Evolutionary conservation across 1,284 basidiomycete genomes (phyloP).

Genomic region (Fomes fomentarius): DNA sequence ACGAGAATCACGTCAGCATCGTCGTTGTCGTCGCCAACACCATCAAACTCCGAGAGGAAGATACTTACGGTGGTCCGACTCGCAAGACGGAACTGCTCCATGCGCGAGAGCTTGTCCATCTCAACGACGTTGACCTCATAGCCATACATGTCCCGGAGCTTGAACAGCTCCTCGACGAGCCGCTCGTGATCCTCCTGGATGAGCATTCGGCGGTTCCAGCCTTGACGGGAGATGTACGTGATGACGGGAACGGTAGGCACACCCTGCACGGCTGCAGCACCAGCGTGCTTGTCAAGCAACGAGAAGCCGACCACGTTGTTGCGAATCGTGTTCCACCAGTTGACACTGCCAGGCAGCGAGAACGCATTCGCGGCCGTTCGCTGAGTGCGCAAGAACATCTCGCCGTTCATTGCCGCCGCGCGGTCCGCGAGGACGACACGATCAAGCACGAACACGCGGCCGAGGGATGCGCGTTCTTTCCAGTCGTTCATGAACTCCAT

Average conservation of each 20-base stretch:
- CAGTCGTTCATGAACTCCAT: slow-evolving; percentile 83
- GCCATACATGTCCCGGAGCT: slow-evolving; percentile 69
- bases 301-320: slow-evolving; percentile 75
- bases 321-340: slow-evolving; percentile 84
- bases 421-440: slow-evolving; percentile 84
- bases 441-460: slow-evolving; percentile 76
- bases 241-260: slow-evolving; percentile 60
- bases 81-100: slow-evolving; percentile 78
- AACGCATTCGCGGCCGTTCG: slow-evolving; percentile 78
- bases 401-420: slow-evolving; percentile 76
- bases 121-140: slow-evolving; percentile 86
- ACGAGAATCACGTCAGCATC: slow-evolving; percentile 1
- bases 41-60: not conserved
- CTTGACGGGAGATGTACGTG: slow-evolving; percentile 86
- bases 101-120: slow-evolving; percentile 78
- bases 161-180: slow-evolving; percentile 64
- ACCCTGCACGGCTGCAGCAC: slow-evolving; percentile 30
- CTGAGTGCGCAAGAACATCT: slow-evolving; percentile 69
- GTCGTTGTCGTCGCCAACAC: not conserved
- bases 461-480: slow-evolving; percentile 73
- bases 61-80: slow-evolving; percentile 77
- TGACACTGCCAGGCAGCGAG: slow-evolving; percentile 66
- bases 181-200: slow-evolving; percentile 66
- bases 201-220: slow-evolving; percentile 81
- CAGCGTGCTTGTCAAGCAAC: slow-evolving; percentile 48